Percentiles rank a stretch among this genome's conserved stretches.
phyloP scores from a whole-genome alignment of 257 asterid genomes.

The Cinchona pubescens region DNA sequence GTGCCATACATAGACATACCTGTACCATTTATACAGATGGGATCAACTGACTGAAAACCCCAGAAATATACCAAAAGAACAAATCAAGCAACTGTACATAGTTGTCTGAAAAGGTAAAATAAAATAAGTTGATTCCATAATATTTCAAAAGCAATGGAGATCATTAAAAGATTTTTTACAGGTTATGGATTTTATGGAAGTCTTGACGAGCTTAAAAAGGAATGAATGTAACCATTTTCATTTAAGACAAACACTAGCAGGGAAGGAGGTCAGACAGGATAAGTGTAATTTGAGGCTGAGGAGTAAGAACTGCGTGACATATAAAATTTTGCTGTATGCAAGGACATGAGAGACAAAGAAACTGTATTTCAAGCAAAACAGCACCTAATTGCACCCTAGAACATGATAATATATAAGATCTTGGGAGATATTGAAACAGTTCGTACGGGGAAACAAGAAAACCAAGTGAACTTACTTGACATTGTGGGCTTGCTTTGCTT shows the following conservation, averaged over 20 bases:
- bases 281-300: neutral
- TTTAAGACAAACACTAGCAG: neutral
- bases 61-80: neutral
- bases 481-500: slow-evolving; percentile 57
- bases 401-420: neutral
- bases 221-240: neutral
- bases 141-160: neutral
- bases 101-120: too few species aligned
- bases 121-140: neutral
- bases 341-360: neutral
- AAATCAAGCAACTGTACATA: neutral
- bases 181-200: neutral
- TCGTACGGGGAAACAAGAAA: neutral
- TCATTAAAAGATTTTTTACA: neutral
- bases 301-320: neutral
- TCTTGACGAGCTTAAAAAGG: neutral
- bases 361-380: neutral
- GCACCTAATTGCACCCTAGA: neutral
- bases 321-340: neutral
- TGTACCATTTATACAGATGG: slow-evolving; percentile 23
- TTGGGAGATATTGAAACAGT: neutral
- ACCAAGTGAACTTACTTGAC: slow-evolving; percentile 50
- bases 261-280: neutral
- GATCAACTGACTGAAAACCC: neutral
- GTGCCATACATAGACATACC: slow-evolving; percentile 85